Conservation (phyloP, 73 alveolate species). For the Tetrahymena elliotti region DNA sequence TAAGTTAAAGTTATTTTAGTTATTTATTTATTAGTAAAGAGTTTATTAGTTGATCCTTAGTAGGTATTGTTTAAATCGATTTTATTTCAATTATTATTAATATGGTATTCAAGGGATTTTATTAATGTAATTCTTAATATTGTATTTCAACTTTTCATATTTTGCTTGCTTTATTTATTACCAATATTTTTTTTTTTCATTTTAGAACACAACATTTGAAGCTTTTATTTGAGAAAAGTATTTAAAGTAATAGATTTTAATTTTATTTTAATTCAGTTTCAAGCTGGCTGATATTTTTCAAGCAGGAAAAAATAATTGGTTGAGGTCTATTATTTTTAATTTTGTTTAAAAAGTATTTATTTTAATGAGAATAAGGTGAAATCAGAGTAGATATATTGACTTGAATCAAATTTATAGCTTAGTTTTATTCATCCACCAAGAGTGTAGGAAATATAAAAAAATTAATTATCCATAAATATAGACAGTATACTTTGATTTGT, state of each 20-base stretch:
- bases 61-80: background rate
- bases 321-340: background rate
- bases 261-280: too few relatives aligned
- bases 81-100: too few relatives aligned
- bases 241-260: background rate
- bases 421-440: background rate
- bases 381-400: too few relatives aligned
- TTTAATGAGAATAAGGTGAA: background rate
- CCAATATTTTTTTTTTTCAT: too few relatives aligned
- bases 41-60: too few relatives aligned
- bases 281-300: background rate
- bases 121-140: background rate
- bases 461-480: background rate
- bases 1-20: background rate
- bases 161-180: background rate
- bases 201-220: too few relatives aligned
- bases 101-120: background rate
- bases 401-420: background rate
- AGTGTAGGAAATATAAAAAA: too few relatives aligned
- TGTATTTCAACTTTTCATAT: background rate
- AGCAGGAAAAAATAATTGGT: background rate
- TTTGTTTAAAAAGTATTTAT: too few relatives aligned
- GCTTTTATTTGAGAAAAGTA: too few relatives aligned
- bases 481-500: background rate
- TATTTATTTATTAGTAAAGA: background rate